A percentile compares a stretch with the other conserved stretches of the same genome.
These are phyloP conservation scores for Fomitopsis betulina DNA, from an alignment of 1,284 basidiomycete genomes.

Conservation along the genomic window DNA sequence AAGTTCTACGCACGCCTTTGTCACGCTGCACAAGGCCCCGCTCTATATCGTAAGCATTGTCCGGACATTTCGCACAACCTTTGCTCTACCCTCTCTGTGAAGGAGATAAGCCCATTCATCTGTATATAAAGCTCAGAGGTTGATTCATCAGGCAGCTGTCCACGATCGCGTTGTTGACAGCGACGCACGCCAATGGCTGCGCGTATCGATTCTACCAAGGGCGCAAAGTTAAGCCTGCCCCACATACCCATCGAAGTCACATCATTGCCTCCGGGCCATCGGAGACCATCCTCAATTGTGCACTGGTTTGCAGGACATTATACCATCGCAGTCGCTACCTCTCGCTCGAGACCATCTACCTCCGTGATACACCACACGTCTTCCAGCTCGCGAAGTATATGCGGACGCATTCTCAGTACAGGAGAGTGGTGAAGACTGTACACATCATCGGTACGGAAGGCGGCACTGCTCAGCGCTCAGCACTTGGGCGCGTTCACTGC, in stretches of 20 bases:
- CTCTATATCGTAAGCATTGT: too few species aligned
- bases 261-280: background rate
- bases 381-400: background rate
- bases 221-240: background rate
- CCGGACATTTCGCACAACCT: too few species aligned
- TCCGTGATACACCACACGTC: background rate
- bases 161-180: too few species aligned
- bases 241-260: background rate
- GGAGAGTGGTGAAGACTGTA: background rate
- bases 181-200: too few species aligned
- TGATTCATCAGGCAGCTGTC: too few species aligned
- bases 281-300: background rate
- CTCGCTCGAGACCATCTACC: background rate
- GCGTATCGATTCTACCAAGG: too few species aligned
- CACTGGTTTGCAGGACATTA: background rate
- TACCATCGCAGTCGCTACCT: background rate
- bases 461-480: background rate
- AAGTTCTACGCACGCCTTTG: too few species aligned
- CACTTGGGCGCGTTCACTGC: background rate
- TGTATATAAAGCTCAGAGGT: too few species aligned
- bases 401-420: background rate
- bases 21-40: too few species aligned
- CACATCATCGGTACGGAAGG: background rate
- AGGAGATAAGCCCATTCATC: too few species aligned
- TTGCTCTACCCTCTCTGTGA: too few species aligned